Conservation (phyloP, 331 rosid genomes). For the Saraca asoca region DNA sequence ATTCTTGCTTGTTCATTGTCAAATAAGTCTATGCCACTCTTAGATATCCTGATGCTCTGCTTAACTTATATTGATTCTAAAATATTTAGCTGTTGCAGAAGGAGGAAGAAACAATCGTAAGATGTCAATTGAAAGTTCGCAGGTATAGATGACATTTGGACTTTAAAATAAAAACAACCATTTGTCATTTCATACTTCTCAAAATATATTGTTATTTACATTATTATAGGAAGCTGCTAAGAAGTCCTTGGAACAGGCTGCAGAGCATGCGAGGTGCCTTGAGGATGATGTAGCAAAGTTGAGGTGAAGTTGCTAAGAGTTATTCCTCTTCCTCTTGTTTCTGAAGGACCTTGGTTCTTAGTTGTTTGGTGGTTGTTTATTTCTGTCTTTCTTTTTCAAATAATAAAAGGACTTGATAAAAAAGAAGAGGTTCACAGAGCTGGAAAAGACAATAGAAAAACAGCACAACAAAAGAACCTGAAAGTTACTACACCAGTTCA, state of each 20-base stretch:
- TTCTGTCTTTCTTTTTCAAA: too few species aligned
- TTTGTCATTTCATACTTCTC: constrained; percentile 12
- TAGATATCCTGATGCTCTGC: constrained; percentile 1
- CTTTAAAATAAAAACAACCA: neutral
- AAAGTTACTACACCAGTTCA: too few species aligned
- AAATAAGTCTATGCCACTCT: neutral
- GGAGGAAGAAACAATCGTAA: constrained; percentile 51
- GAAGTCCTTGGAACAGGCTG: constrained; percentile 62
- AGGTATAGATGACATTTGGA: constrained; percentile 50
- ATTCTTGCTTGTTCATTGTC: neutral
- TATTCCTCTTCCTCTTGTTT: neutral
- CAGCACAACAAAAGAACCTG: too few species aligned
- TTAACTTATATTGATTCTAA: neutral
- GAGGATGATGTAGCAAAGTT: constrained; percentile 76
- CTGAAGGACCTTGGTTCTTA: too few species aligned
- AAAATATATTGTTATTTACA: constrained; percentile 24
- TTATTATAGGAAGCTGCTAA: constrained; percentile 59
- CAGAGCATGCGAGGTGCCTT: constrained; percentile 72
- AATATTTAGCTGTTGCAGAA: constrained; percentile 45
- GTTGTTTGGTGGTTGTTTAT: too few species aligned
- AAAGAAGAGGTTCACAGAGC: too few species aligned
- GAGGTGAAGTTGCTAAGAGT: constrained; percentile 50
- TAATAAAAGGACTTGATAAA: too few species aligned
- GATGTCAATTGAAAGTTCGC: constrained; percentile 59
- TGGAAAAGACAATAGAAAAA: too few species aligned